Base-by-base conservation (phyloP, 2,329 filamentous ascomycete species). In the Lachnellula subtilissima region DNA sequence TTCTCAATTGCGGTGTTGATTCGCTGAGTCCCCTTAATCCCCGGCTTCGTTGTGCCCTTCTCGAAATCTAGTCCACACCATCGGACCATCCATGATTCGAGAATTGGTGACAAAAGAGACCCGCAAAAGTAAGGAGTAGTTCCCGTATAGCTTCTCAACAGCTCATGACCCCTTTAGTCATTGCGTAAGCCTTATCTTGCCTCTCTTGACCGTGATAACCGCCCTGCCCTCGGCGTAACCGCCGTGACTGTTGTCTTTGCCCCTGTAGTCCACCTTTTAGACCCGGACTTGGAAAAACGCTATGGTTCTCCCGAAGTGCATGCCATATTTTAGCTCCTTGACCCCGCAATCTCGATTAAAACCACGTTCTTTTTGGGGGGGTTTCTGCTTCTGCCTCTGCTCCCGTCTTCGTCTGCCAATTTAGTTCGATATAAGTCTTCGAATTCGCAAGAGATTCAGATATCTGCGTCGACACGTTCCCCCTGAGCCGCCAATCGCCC, bases 21-120 rank as follows among this genome's bases (percentile, higher is more conserved):
- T 48, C 45, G 45, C 45, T 32, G 19, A 22, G 8, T 32, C 45
- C 28, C 45, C 9, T 15, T 25, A 17, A 35, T 32, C 45, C 45
- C 9, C 5, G 45, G 23, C 45, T 12, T 23, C 45, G 45, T 23
- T 43, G 45, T 36, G 15, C 39, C 42, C 55, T 19, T 19, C 19
- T 19, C 19, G 19, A 19, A 19, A 1, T 19, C 1, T 40, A 57
- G 39, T 46, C 42, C 51, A 43, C 40, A 17, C 15, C 36, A 17
- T 25, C 25, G 25, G 25, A 25, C 25, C 25, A 54, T 51, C 51
- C 55, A 57, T 54, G 55, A 48, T 22, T 45, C 55, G 55, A 51
- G 55, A 50, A 54, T 43, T 51, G 51, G 37, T 51, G 51, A 50
- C 51, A 42, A 47, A 54, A 43, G 55, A 32, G 45, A n/a, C 25